Evolutionary conservation across 2,329 filamentous ascomycete genomes (phyloP).

Genomic region (Cladosporium cucumerinum): DNA sequence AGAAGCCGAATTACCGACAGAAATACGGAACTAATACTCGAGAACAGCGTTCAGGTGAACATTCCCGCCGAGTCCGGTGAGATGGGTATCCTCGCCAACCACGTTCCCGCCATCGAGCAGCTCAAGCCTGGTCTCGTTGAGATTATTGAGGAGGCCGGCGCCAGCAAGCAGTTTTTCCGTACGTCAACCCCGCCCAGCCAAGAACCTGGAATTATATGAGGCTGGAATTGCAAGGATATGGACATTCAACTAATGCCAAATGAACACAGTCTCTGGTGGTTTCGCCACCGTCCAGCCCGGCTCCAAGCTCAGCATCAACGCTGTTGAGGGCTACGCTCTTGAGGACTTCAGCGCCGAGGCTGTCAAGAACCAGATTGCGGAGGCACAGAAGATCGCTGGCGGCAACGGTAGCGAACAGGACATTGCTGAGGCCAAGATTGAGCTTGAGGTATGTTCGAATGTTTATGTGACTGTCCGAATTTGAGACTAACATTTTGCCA

Average conservation of each 20-base stretch:
- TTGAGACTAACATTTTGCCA: constrained; percentile 35
- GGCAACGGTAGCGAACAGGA: constrained; percentile 94
- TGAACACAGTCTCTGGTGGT: constrained; percentile 75
- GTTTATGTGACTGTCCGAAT: background rate
- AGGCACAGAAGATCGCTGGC: constrained; percentile 91
- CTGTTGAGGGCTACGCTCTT: constrained; percentile 88
- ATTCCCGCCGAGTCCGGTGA: constrained; percentile 96
- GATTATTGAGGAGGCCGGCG: constrained; percentile 87
- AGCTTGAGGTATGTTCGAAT: constrained; percentile 74
- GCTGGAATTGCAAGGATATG: background rate
- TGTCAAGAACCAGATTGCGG: constrained; percentile 82
- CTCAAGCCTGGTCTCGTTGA: constrained; percentile 94
- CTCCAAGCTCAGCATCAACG: constrained; percentile 95
- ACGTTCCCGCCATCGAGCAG: constrained; percentile 98
- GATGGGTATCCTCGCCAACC: constrained; percentile 98
- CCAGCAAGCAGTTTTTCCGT: constrained; percentile 98
- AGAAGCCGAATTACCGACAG: constrained; percentile 18
- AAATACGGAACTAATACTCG: constrained; percentile 22
- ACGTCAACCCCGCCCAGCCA: constrained; percentile 45
- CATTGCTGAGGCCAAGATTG: constrained; percentile 97
- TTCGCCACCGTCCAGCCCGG: constrained; percentile 96
- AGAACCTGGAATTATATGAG: background rate
- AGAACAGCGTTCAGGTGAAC: constrained; percentile 88
- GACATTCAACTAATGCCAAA: constrained; percentile 7
- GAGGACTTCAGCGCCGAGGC: constrained; percentile 93